Conservation (phyloP, 345 rosid species). For the Syzygium jambos region DNA sequence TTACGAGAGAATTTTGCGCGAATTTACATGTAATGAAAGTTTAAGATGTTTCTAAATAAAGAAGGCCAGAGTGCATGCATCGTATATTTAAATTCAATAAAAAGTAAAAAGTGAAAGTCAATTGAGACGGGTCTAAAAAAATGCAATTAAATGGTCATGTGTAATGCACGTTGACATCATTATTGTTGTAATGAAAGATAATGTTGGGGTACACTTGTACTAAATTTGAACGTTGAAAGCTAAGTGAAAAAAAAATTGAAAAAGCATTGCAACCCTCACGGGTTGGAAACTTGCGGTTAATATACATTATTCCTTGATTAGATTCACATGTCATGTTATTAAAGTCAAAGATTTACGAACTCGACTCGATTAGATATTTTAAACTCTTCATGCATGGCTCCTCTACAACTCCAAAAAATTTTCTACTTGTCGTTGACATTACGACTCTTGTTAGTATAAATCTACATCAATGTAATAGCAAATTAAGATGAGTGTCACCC, state of each 20-base stretch:
- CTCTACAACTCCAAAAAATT: neutral
- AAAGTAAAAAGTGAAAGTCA: neutral
- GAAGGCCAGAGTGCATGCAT: neutral
- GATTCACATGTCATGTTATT: neutral
- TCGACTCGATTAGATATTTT: neutral
- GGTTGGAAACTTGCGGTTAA: neutral
- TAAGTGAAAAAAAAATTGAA: neutral
- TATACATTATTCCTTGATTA: neutral
- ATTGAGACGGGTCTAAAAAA: neutral
- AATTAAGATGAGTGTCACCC: neutral
- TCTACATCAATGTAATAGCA: neutral
- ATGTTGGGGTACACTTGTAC: neutral
- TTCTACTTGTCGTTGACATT: neutral
- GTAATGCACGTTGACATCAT: neutral
- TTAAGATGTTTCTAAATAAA: rapidly evolving
- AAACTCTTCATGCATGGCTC: neutral
- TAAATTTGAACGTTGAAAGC: neutral
- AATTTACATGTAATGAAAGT: neutral
- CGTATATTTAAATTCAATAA: neutral
- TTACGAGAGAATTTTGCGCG: neutral
- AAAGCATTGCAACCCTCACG: neutral
- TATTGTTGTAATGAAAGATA: neutral
- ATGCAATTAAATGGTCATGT: neutral
- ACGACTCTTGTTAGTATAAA: neutral
- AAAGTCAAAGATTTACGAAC: neutral